Evolutionary conservation across 2,329 filamentous ascomycete genomes (phyloP).

Genomic region (Fusarium sp.): DNA sequence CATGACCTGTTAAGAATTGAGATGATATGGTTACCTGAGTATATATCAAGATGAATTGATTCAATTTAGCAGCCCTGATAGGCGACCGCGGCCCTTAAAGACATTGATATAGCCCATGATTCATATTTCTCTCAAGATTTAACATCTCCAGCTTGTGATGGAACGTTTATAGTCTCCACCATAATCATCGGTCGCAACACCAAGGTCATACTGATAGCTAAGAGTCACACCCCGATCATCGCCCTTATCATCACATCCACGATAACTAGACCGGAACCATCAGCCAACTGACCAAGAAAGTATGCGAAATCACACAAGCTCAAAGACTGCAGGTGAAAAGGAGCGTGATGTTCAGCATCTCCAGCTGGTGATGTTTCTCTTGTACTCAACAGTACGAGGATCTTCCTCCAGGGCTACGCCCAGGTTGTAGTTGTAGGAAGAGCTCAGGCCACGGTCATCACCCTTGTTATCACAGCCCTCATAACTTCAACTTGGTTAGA

Average conservation of each 20-base stretch:
- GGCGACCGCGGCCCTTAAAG: too few relatives aligned
- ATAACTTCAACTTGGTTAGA: not conserved
- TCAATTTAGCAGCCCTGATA: too few relatives aligned
- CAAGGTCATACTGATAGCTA: not conserved
- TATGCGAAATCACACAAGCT: not conserved
- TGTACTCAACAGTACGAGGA: not conserved
- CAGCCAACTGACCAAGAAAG: not conserved
- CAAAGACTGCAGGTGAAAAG: not conserved
- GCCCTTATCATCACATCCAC: not conserved
- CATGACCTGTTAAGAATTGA: too few relatives aligned
- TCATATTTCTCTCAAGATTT: too few relatives aligned
- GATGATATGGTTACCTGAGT: too few relatives aligned
- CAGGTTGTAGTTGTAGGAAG: not conserved
- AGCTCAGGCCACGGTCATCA: accelerated
- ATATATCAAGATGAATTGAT: too few relatives aligned
- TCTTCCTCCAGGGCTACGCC: not conserved
- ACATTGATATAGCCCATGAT: too few relatives aligned
- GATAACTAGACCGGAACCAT: not conserved
- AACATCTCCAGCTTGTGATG: not conserved
- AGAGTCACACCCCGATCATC: not conserved
- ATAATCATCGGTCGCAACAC: not conserved
- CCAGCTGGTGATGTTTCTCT: conserved; percentile 1
- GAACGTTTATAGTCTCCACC: not conserved
- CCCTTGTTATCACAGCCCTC: not conserved
- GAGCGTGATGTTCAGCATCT: not conserved